Base-by-base conservation (phyloP, 257 asterid genomes). In the Galeopsis tetrahit region DNA sequence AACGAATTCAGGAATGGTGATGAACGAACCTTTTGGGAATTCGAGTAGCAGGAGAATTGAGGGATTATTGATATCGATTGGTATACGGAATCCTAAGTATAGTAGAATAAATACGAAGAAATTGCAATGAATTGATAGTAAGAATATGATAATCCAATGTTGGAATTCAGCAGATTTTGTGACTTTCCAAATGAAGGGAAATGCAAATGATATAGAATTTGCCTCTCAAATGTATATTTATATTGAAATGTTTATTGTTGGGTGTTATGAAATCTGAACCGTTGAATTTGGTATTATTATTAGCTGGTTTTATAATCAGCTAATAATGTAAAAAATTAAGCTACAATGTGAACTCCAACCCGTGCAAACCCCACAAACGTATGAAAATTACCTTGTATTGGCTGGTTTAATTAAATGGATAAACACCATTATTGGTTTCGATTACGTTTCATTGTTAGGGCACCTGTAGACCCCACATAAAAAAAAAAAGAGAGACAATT, bases 11-110 rank as follows among this genome's bases (percentile, higher is more conserved):
- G 71, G 59, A 55, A 68, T 21, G 70, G 65, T 8, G 60, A 77
- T 75, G 56, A 75, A 59, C 75, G 68, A 66, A 83, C 82, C 88
- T 78, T 56, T 17, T 3, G 63, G 8, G 61, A 70, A 57, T 17
- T 32, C 66, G 51, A 75, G 46, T 13, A 75, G 53, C 14, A 31
- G 57, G 72, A 65, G 83, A 82, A 73, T 75, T 21, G 74, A 77
- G 33, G 71, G 75, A 66, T 72, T 77, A 56, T 63, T 59, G 67
- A 68, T 38, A 15, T 35, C 51, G 76, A 71, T 72, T 84, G 81
- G 84, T 69, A 49, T 61, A 43, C 14, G 52, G 49, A 70, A 1
- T 59, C 56, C 9, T 9, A 61, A 33, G n/a, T 5, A 68, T 15
- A 13, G 11, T 11, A 13, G 63, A 17, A 68, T 5, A 55, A 49